These are phyloP conservation scores for Sechiopsis laciniata DNA, from an alignment of 306 rosid genomes.

Conservation along the genomic window DNA sequence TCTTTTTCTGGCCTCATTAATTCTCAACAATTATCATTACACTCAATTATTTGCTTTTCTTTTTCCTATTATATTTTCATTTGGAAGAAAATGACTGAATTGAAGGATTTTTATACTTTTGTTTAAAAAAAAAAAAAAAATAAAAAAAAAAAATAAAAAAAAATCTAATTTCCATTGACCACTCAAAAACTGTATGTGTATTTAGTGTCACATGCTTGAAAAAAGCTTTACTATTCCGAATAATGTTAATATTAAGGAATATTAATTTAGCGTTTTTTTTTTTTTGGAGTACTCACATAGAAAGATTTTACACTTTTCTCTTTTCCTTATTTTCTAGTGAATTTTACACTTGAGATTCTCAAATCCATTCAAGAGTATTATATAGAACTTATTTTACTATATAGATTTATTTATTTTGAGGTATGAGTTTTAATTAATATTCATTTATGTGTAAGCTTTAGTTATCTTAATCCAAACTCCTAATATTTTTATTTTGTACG, in stretches of 20 bases:
- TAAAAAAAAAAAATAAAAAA: neutral
- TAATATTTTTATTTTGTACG: too few species aligned
- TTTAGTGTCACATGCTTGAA: neutral
- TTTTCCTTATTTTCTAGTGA: neutral
- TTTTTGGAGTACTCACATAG: neutral
- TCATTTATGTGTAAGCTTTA: neutral
- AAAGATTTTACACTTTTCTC: too few species aligned
- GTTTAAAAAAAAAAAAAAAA: too few species aligned
- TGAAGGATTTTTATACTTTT: neutral
- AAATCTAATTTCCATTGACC: neutral
- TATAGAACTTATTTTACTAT: neutral
- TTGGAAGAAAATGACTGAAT: neutral
- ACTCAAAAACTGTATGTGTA: neutral
- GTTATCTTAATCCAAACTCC: neutral
- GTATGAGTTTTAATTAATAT: neutral
- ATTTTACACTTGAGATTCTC: neutral
- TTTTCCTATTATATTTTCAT: neutral
- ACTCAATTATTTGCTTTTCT: neutral
- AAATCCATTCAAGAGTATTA: neutral
- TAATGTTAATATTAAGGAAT: neutral
- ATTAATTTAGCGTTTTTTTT: too few species aligned
- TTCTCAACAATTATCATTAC: conserved; percentile 2
- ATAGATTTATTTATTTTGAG: neutral
- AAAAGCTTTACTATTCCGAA: neutral
- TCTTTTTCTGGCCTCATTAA: neutral